These are phyloP conservation scores for Cyclanthera cordifolia DNA, from an alignment of 306 rosid species.

Conservation along the genomic window DNA sequence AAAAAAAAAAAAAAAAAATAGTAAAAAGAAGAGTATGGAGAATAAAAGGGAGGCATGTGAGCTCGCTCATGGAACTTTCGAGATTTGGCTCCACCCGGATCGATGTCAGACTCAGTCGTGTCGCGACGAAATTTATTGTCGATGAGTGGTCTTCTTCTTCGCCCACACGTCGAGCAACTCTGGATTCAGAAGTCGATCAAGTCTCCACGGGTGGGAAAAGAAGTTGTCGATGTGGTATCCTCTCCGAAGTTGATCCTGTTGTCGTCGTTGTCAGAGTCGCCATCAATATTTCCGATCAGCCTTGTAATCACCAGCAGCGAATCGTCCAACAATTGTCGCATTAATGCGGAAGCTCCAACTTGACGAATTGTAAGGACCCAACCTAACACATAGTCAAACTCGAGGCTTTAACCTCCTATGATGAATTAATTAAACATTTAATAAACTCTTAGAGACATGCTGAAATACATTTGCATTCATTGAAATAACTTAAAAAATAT, in stretches of 20 bases:
- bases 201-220: constrained; percentile 12
- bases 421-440: too few relatives aligned
- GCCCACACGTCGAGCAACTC: constrained; percentile 72
- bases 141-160: constrained; percentile 71
- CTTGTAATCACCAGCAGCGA: constrained; percentile 19
- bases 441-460: too few relatives aligned
- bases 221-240: neutral
- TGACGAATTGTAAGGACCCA: too few relatives aligned
- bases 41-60: constrained; percentile 67
- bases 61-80: constrained; percentile 89
- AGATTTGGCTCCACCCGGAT: constrained; percentile 88
- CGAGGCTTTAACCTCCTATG: too few relatives aligned
- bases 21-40: too few relatives aligned
- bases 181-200: constrained; percentile 31
- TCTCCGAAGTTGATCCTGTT: constrained; percentile 18
- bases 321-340: constrained; percentile 19
- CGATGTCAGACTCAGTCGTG: constrained; percentile 85
- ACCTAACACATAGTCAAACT: too few relatives aligned
- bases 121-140: constrained; percentile 57
- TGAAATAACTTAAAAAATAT: too few relatives aligned
- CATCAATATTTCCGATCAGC: constrained; percentile 37
- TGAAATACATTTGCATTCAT: too few relatives aligned
- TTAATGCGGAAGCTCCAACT: constrained; percentile 34
- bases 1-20: too few relatives aligned
- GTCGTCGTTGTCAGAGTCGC: constrained; percentile 39